Conservation (phyloP, 2,329 filamentous ascomycete genomes). For the Beauveria pseudobassiana region DNA sequence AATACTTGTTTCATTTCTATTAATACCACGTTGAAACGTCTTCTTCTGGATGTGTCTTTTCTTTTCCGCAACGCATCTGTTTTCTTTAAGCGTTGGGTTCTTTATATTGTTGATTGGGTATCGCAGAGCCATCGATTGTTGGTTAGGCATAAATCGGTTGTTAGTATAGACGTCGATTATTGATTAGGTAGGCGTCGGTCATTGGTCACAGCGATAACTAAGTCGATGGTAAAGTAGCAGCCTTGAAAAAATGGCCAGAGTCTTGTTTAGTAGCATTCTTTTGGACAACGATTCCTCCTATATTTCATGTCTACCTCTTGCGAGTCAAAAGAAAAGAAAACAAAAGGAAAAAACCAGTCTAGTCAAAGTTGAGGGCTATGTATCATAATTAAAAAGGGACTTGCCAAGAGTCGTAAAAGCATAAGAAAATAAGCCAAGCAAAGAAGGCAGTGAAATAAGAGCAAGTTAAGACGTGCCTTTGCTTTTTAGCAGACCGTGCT, state of each 20-base stretch:
- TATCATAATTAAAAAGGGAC: neutral
- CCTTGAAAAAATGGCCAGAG: neutral
- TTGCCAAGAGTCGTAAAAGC: conserved; percentile 2
- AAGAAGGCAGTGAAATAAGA: neutral
- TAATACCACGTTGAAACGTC: too few species aligned
- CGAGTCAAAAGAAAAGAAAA: neutral
- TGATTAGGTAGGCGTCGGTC: too few species aligned
- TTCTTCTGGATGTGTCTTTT: too few species aligned
- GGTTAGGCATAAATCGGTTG: too few species aligned
- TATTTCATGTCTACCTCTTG: conserved; percentile 4
- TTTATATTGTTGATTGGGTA: too few species aligned
- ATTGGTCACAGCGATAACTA: too few species aligned
- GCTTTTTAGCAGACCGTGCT: neutral
- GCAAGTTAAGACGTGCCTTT: neutral
- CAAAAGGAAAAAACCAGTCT: neutral
- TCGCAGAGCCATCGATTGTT: too few species aligned
- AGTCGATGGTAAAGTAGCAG: too few species aligned
- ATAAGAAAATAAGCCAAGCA: neutral
- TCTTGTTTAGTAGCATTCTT: neutral
- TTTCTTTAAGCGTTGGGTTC: too few species aligned
- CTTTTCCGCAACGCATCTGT: too few species aligned
- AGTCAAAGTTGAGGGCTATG: conserved; percentile 5
- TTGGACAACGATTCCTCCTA: neutral
- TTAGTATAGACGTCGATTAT: too few species aligned
- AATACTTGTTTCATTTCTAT: too few species aligned